These are phyloP conservation scores for Kluyveromyces sp. DNA, from an alignment of 1,139 yeast genomes.

Conservation along the genomic window DNA sequence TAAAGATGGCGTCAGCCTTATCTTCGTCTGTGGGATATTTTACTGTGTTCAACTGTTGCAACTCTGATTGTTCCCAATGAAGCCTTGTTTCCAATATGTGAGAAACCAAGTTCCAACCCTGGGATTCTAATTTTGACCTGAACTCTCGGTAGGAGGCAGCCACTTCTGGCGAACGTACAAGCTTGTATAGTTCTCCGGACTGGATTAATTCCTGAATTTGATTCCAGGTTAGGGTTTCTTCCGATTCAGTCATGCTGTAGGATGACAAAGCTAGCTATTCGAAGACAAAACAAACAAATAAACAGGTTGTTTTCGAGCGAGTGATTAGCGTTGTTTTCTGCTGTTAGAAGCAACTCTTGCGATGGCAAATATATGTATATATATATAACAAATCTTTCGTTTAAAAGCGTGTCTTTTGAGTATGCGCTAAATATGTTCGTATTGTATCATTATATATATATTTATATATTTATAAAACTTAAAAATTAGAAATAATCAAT, in stretches of 20 bases:
- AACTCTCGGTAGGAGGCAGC: conserved; percentile 19
- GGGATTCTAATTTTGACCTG: conserved; percentile 12
- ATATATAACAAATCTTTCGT: no score
- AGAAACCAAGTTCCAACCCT: conserved; percentile 13
- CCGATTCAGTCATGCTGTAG: not conserved
- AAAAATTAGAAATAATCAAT: no score
- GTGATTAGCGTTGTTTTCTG: no score
- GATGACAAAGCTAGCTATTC: no score
- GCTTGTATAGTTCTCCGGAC: conserved; percentile 17
- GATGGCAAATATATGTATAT: no score
- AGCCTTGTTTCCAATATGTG: conserved; percentile 15
- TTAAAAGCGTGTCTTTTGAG: no score
- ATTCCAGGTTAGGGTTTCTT: conserved; percentile 14
- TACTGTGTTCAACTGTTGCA: conserved; percentile 11
- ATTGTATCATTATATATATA: no score
- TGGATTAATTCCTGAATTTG: conserved; percentile 13
- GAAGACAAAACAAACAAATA: no score
- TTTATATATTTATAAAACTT: no score
- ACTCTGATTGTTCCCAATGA: conserved; percentile 17
- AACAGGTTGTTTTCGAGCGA: no score
- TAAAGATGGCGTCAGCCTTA: conserved; percentile 14
- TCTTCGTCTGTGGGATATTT: conserved; percentile 11
- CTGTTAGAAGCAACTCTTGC: no score
- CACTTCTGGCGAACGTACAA: conserved; percentile 15
- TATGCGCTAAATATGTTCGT: no score